phyloP scores from a whole-genome alignment of 2,329 filamentous ascomycete genomes.

The Colletotrichum spaethianum region DNA sequence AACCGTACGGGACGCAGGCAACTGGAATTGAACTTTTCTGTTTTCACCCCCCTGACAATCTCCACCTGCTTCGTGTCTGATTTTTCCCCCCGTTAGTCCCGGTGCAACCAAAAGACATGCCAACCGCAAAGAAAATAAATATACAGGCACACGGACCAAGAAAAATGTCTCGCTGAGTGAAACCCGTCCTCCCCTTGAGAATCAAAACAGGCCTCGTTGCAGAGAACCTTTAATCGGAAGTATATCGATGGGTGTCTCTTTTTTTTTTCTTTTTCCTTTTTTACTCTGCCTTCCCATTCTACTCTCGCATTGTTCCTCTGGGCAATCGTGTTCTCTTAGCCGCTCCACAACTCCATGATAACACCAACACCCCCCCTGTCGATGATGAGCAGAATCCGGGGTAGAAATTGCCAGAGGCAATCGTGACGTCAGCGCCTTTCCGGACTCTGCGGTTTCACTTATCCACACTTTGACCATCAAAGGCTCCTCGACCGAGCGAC shows the following conservation, averaged over 20 bases:
- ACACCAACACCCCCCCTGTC: not conserved
- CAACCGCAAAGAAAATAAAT: not conserved
- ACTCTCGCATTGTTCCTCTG: too few species aligned
- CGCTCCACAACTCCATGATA: not conserved
- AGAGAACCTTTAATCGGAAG: not conserved
- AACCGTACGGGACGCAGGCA: not conserved
- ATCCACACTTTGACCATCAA: not conserved
- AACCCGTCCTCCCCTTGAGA: not conserved
- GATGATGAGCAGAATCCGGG: not conserved
- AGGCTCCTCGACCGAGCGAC: not conserved
- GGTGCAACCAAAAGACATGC: not conserved
- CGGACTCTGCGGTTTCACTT: conserved; percentile 5
- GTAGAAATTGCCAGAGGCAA: not conserved
- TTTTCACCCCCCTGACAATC: not conserved
- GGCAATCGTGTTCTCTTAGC: not conserved
- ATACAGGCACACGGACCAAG: not conserved
- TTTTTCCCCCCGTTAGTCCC: not conserved
- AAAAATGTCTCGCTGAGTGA: conserved; percentile 6
- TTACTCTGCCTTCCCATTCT: not conserved
- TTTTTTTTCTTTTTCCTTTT: not conserved
- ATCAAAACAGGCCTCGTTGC: not conserved
- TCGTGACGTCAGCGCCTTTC: conserved; percentile 7
- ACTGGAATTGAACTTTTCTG: not conserved
- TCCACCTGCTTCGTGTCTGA: not conserved
- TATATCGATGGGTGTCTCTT: not conserved